Conservation (phyloP, 106 monocot genomes). For the Platanthera zijinensis region DNA sequence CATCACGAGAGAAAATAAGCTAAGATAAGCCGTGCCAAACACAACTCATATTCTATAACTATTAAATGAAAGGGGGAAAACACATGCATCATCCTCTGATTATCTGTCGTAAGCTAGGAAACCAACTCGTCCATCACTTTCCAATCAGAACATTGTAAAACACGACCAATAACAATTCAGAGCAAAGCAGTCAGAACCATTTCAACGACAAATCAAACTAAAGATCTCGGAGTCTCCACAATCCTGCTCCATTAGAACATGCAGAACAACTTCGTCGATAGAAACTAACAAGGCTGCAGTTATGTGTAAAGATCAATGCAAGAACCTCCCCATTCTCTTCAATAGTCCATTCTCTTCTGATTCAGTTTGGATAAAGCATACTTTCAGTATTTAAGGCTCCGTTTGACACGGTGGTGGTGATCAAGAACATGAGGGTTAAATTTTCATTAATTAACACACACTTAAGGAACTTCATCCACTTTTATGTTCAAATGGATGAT, state of each 20-base stretch:
- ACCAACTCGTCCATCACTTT: not conserved
- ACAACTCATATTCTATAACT: not conserved
- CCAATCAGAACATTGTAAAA: not conserved
- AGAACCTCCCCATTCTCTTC: not conserved
- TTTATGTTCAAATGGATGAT: too few species aligned
- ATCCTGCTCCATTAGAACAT: not conserved
- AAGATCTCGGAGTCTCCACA: not conserved
- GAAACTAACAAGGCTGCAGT: not conserved
- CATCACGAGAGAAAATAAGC: too few species aligned
- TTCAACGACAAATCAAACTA: constrained; percentile 1
- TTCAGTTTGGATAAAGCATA: too few species aligned
- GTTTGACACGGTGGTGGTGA: too few species aligned
- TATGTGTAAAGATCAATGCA: not conserved
- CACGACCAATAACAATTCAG: not conserved
- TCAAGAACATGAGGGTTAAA: too few species aligned
- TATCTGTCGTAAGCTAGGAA: too few species aligned
- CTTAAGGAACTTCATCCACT: too few species aligned
- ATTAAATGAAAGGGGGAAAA: not conserved
- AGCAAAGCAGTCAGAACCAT: constrained; percentile 5
- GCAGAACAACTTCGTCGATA: not conserved
- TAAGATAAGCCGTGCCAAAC: too few species aligned
- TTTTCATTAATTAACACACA: too few species aligned
- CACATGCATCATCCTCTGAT: not conserved
- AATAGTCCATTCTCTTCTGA: too few species aligned
- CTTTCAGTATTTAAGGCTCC: too few species aligned